Conservation (phyloP, 768 basidiomycete genomes). For the Hygrophorus russula region DNA sequence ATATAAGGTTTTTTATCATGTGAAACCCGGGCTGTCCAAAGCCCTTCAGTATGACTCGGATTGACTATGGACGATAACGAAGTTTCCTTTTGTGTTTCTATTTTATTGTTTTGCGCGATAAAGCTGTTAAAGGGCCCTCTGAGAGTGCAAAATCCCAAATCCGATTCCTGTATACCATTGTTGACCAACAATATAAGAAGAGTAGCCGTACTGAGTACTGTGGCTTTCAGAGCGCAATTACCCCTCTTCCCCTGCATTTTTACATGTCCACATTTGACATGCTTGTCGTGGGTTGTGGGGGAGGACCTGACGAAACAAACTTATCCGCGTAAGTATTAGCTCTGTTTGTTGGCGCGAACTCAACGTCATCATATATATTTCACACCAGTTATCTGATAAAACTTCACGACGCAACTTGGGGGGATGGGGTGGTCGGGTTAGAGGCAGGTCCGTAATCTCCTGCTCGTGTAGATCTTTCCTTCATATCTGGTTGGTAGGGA, state of each 20-base stretch:
- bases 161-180: too few relatives aligned
- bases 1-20: too few relatives aligned
- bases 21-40: too few relatives aligned
- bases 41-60: too few relatives aligned
- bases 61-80: too few relatives aligned
- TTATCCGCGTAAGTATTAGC: conserved; percentile 59
- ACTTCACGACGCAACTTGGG: conserved; percentile 52
- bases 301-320: conserved; percentile 86
- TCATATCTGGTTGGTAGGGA: conserved; percentile 39
- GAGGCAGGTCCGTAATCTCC: conserved; percentile 63
- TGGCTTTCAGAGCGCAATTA: too few relatives aligned
- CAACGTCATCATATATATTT: conserved; percentile 4
- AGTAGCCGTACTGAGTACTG: too few relatives aligned
- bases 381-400: conserved; percentile 78
- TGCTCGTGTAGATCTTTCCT: background rate
- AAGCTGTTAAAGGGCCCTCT: too few relatives aligned
- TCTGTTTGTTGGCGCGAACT: conserved; percentile 7
- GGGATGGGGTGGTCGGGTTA: conserved; percentile 70
- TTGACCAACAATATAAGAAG: too few relatives aligned
- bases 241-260: background rate
- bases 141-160: too few relatives aligned
- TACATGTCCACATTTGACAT: conserved; percentile 55
- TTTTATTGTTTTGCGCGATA: too few relatives aligned
- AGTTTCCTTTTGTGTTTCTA: too few relatives aligned
- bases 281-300: conserved; percentile 72